Base-by-base conservation (phyloP, 2,329 filamentous ascomycete genomes). In the Talaromyces sp. region DNA sequence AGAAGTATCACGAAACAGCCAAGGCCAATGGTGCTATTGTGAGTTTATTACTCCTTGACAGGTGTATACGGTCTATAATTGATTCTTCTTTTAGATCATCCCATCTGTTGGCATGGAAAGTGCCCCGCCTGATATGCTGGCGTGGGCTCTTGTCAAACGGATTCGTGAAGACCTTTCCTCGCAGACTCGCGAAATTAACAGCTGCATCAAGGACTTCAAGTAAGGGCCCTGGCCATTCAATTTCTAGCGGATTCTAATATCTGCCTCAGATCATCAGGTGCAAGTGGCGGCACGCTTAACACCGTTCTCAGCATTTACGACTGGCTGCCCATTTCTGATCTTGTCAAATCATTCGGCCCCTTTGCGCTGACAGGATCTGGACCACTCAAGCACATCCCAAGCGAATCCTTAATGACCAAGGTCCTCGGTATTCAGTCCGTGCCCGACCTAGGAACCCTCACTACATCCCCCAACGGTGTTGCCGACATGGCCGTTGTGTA, bases 231-330 rank as follows among this genome's bases (percentile, higher is more conserved):
- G 43, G 64, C 16, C 39, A 50, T 16, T 13, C 4, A 11, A 9
- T n/a, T 29, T 37, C 19, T 9, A 16, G 2, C 4, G 24, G 1
- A n/a, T 6, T 47, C 61, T 60, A 51, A 57, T 37, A 7, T 17
- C 9, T 39, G 36, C n/a, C 10, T 9, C 33, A 72, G 70, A 51
- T 63, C 65, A 19, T 74, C 76, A 4, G 75, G 75, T 5, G 70
- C 78, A 3, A 84, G 81, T 48, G 84, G 84, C 24, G 84, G 84
- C 32, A 86, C 89, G 2, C 72, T 92, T 4, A 79, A 83, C 30
- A 91, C 90, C 0, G 75, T 86, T 3, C 70, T 97, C 13, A 80
- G 75, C 29, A 66, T 82, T 8, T 76, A 84, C 56, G 78, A 71
- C 41, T 78, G 53, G 61, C 75, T 59, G 76, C 80, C 70, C 61